Base-by-base conservation (phyloP, 225 moss, liverwort and hornwort genomes). In the Sphagnum tenellum region DNA sequence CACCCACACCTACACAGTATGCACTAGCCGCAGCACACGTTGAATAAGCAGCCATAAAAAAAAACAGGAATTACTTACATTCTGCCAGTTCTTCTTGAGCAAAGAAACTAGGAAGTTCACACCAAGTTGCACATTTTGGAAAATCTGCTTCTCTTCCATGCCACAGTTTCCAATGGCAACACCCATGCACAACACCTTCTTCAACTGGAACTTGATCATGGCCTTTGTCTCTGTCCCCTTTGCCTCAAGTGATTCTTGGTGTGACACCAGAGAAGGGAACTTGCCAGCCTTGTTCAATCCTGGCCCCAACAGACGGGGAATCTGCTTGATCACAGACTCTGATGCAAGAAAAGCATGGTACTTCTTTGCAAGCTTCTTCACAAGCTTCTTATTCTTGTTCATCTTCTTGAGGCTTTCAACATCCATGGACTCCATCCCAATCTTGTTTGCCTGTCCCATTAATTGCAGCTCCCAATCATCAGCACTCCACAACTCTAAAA, bases 171-270 rank as follows among this genome's bases (percentile, higher is more conserved):
- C 73, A 7, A 87, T 78, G 10, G 83, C 83, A 1, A 83, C 83
- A 50, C 80, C 86, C 83, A 87, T 83, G 49, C 86, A 87, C 57
- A 87, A 51, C 0, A 87, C 80, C 60, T 87, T 83, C 74, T 87
- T 87, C 63, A 86, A 10, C 56, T 86, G 83, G 9, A 83, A 82
- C 74, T 87, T 83, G 12, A 87, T 83, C 86, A 87, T 80, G 1
- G 83, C 83, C 72, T 87, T 87, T 0, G 72, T 68, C 76, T 87
- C 83, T 65, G 72, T 65, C 71, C 80, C 70, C 73, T 86, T 83
- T 0, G 80, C 73, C 65, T 86, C 82, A 46, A 86, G 12, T 4
- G 83, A 86, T 29, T 86, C 86, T 63, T 86, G 83, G 62, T 86
- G 83, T 4, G 78, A 83, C 7, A 86, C 83, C 45, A 86, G 86